Evolutionary conservation across 2,329 filamentous ascomycete genomes (phyloP).

Genomic region (Colletotrichum sublineola): DNA sequence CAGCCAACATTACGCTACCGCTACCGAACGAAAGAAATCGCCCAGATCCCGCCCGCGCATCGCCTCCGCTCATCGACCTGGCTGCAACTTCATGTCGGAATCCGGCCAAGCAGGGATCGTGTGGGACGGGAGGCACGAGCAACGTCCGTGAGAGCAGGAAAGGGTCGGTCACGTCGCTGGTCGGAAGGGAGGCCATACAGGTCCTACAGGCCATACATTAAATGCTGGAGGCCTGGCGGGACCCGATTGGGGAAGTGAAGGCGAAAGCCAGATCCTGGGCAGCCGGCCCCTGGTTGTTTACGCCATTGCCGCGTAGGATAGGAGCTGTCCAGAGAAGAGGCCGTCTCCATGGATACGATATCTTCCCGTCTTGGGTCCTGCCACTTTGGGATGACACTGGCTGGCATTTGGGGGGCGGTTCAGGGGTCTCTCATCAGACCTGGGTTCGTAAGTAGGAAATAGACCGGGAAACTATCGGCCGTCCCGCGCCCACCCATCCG

Average conservation of each 20-base stretch:
- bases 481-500: background rate
- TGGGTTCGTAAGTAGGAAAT: background rate
- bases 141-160: background rate
- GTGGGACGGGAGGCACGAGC: background rate
- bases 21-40: background rate
- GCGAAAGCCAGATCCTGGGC: background rate
- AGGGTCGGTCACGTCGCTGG: background rate
- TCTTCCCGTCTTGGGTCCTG: background rate
- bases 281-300: background rate
- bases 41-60: conserved; percentile 19
- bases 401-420: background rate
- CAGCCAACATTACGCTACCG: background rate
- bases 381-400: background rate
- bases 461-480: background rate
- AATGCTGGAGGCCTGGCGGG: background rate
- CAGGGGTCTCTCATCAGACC: background rate
- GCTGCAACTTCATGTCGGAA: conserved; percentile 23
- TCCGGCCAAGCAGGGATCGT: conserved; percentile 1
- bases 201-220: background rate
- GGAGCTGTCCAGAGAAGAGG: background rate
- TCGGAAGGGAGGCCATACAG: background rate
- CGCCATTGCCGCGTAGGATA: background rate
- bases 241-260: background rate
- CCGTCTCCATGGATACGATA: background rate
- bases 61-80: conserved; percentile 14